phyloP scores from a whole-genome alignment of 495 filamentous ascomycete species.

The Neurospora sp. region DNA sequence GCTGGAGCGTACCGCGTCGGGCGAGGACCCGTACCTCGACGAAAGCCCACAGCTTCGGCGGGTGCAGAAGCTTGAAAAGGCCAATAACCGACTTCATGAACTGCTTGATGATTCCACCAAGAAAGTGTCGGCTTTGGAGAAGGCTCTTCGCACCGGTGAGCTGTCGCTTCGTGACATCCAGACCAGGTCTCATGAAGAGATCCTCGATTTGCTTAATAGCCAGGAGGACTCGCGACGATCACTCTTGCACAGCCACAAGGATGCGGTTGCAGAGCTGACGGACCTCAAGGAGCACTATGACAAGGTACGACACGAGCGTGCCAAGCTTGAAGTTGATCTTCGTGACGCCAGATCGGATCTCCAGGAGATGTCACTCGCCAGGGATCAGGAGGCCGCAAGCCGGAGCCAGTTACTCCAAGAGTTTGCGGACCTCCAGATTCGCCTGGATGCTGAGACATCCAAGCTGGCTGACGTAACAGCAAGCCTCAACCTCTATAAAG shows the following conservation, averaged over 20 bases:
- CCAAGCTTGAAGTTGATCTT: slow-evolving; percentile 76
- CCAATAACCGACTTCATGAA: slow-evolving; percentile 85
- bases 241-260: slow-evolving; percentile 74
- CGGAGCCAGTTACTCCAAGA: slow-evolving; percentile 84
- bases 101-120: slow-evolving; percentile 91
- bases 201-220: slow-evolving; percentile 86
- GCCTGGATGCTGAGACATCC: slow-evolving; percentile 79
- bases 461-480: slow-evolving; percentile 75
- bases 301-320: slow-evolving; percentile 68
- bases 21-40: slow-evolving; percentile 52
- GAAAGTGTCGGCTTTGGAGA: slow-evolving; percentile 86
- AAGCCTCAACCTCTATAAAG: slow-evolving; percentile 83
- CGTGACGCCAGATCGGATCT: slow-evolving; percentile 77
- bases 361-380: slow-evolving; percentile 61
- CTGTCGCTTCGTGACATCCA: slow-evolving; percentile 86
- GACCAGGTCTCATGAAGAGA: slow-evolving; percentile 87
- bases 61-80: slow-evolving; percentile 85
- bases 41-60: slow-evolving; percentile 77
- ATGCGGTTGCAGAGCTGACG: slow-evolving; percentile 70
- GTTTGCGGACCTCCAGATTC: slow-evolving; percentile 88
- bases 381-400: slow-evolving; percentile 77
- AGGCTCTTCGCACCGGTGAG: slow-evolving; percentile 78
- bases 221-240: slow-evolving; percentile 84
- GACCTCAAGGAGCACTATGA: slow-evolving; percentile 83
- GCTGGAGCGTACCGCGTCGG: slow-evolving; percentile 52